A percentile compares a stretch with the other conserved stretches of the same genome.
phyloP scores from a whole-genome alignment of 176 grass and related monocot genomes.

The Cymbopogon citratus region DNA sequence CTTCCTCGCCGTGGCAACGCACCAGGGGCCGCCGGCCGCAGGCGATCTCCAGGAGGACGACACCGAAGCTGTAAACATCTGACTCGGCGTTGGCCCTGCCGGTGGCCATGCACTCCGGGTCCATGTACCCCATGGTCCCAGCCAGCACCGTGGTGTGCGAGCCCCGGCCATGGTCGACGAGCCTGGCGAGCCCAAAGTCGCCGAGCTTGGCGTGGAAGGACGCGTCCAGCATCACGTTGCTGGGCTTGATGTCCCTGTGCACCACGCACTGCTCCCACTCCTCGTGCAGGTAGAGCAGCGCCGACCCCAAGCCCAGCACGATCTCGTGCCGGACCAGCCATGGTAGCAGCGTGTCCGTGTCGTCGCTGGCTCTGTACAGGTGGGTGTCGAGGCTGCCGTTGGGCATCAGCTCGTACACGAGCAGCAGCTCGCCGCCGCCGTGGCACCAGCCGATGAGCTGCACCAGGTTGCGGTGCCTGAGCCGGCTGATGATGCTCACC shows the following conservation, averaged over 20 bases:
- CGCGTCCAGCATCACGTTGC: conserved; percentile 31
- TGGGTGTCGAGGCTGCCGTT: neutral
- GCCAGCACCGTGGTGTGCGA: conserved; percentile 23
- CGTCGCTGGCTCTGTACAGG: too few relatives aligned
- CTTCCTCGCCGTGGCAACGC: neutral
- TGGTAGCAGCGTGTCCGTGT: too few relatives aligned
- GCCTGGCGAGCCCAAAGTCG: conserved; percentile 29
- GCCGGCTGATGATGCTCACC: too few relatives aligned
- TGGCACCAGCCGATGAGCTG: conserved; percentile 59
- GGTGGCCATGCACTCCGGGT: conserved; percentile 8
- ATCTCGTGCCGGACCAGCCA: neutral
- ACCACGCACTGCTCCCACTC: conserved; percentile 35
- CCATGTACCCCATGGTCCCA: conserved; percentile 35
- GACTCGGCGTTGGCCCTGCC: conserved; percentile 16
- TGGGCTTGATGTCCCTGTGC: conserved; percentile 37
- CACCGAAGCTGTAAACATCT: conserved; percentile 34
- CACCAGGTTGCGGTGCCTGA: too few relatives aligned
- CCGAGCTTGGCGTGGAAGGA: conserved; percentile 35
- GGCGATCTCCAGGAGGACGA: conserved; percentile 42
- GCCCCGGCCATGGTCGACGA: conserved; percentile 8
- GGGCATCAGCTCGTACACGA: neutral
- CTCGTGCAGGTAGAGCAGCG: conserved; percentile 19
- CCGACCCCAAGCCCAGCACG: neutral
- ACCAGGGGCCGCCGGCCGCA: neutral
- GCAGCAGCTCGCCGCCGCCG: conserved; percentile 38